These are phyloP conservation scores for Rubroboletus pulcherrimus DNA, from an alignment of 768 basidiomycete species.

Conservation along the genomic window DNA sequence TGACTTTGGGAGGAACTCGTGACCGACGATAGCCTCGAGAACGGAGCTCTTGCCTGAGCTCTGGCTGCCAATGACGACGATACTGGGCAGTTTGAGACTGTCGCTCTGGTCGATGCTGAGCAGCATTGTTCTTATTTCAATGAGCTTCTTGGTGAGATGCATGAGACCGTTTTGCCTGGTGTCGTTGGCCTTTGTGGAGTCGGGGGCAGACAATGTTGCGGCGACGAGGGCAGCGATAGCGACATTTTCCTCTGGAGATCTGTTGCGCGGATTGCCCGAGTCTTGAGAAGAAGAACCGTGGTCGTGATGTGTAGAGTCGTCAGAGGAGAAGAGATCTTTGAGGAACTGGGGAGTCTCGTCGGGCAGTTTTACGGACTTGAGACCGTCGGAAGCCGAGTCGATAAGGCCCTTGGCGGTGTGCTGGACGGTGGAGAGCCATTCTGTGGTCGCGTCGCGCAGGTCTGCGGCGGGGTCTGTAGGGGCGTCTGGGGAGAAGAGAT, in stretches of 20 bases:
- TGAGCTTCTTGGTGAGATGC: slow-evolving; percentile 91
- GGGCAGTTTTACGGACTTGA: slow-evolving; percentile 54
- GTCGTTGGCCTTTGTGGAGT: slow-evolving; percentile 36
- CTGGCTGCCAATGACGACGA: slow-evolving; percentile 97
- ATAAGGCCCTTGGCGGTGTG: slow-evolving; percentile 60
- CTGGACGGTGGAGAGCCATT: slow-evolving; percentile 61
- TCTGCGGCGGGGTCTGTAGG: slow-evolving; percentile 40
- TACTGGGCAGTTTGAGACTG: slow-evolving; percentile 89
- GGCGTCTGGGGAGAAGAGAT: slow-evolving; percentile 40
- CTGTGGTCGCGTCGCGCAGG: slow-evolving; percentile 62
- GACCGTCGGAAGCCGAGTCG: slow-evolving; percentile 65
- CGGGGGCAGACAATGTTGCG: slow-evolving; percentile 75
- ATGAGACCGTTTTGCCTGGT: slow-evolving; percentile 78
- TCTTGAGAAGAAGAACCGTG: slow-evolving; percentile 34
- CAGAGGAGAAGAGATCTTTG: slow-evolving; percentile 53
- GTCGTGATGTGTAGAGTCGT: slow-evolving; percentile 30
- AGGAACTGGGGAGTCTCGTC: slow-evolving; percentile 60
- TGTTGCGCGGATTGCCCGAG: slow-evolving; percentile 35
- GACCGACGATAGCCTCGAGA: slow-evolving; percentile 94
- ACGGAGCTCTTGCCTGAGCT: slow-evolving; percentile 99
- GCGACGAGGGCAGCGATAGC: slow-evolving; percentile 73
- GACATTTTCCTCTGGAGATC: slow-evolving; percentile 52
- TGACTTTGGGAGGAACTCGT: slow-evolving; percentile 97
- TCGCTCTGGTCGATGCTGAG: slow-evolving; percentile 96
- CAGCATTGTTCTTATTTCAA: slow-evolving; percentile 94